Evolutionary conservation across 257 asterid genomes (phyloP).

Genomic region (Solanum okadae): DNA sequence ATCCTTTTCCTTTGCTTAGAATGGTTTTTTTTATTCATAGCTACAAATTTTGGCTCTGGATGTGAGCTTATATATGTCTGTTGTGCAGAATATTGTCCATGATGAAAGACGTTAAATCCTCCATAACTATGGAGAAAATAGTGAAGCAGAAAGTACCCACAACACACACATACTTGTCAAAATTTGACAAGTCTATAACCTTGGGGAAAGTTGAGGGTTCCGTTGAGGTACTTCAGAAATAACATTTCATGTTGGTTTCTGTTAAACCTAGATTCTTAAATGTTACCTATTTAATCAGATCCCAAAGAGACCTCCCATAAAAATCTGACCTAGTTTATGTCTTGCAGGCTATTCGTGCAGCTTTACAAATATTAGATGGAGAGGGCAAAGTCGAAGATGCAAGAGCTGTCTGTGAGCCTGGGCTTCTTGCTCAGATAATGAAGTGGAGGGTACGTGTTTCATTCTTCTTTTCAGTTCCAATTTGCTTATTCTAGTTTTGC

Average conservation of each 20-base stretch:
- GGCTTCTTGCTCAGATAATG: conserved; percentile 53
- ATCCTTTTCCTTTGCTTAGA: neutral
- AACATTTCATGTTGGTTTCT: neutral
- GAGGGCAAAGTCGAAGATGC: conserved; percentile 81
- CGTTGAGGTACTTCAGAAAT: conserved; percentile 44
- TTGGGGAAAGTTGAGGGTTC: conserved; percentile 74
- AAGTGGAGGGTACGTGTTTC: conserved; percentile 57
- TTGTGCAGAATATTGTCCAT: conserved; percentile 46
- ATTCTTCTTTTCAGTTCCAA: neutral
- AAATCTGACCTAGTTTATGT: neutral
- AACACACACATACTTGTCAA: conserved; percentile 33
- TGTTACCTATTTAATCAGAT: neutral
- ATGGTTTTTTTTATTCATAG: neutral
- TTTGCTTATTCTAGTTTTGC: neutral
- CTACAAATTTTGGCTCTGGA: neutral
- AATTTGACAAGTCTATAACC: conserved; percentile 41
- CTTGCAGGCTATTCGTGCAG: conserved; percentile 71
- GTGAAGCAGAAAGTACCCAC: conserved; percentile 35
- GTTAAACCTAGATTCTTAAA: neutral
- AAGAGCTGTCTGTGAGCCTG: conserved; percentile 63
- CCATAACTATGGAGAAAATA: conserved; percentile 38
- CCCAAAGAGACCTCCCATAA: neutral
- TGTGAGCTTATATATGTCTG: neutral
- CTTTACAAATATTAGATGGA: conserved; percentile 47
- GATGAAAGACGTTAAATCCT: conserved; percentile 46